Conservation (phyloP, 768 basidiomycete genomes). For the Russula griseocarnosa region DNA sequence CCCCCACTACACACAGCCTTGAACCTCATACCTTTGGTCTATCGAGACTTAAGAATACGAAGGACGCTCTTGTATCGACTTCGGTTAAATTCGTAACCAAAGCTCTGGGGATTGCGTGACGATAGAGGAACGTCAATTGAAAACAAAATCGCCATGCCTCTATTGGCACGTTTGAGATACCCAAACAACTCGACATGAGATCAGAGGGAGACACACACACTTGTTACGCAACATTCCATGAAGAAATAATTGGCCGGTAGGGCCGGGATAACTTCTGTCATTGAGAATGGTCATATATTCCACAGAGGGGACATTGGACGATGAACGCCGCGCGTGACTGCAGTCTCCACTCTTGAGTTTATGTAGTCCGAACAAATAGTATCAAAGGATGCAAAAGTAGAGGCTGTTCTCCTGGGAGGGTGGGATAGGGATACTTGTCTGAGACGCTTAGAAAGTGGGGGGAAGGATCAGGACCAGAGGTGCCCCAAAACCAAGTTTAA, state of each 20-base stretch:
- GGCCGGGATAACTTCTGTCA: neutral
- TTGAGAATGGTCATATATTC: neutral
- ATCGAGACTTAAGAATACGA: neutral
- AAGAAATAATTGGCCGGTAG: neutral
- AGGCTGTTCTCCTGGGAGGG: neutral
- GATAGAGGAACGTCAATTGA: neutral
- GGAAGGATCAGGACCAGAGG: neutral
- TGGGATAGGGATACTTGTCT: neutral
- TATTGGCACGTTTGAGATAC: neutral
- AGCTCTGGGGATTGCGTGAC: neutral
- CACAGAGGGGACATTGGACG: neutral
- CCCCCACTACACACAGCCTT: constrained; percentile 2
- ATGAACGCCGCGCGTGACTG: neutral
- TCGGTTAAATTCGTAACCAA: neutral
- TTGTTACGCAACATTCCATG: neutral
- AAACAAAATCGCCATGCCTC: neutral
- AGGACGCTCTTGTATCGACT: neutral
- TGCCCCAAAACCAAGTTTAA: neutral
- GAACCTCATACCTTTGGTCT: neutral
- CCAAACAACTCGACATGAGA: neutral
- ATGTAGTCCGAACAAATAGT: too few relatives aligned
- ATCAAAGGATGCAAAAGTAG: neutral
- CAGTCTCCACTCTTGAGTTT: too few relatives aligned
- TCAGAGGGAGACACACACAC: neutral
- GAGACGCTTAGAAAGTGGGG: neutral